Base-by-base conservation (phyloP, 257 asterid species). In the Verbena officinalis region DNA sequence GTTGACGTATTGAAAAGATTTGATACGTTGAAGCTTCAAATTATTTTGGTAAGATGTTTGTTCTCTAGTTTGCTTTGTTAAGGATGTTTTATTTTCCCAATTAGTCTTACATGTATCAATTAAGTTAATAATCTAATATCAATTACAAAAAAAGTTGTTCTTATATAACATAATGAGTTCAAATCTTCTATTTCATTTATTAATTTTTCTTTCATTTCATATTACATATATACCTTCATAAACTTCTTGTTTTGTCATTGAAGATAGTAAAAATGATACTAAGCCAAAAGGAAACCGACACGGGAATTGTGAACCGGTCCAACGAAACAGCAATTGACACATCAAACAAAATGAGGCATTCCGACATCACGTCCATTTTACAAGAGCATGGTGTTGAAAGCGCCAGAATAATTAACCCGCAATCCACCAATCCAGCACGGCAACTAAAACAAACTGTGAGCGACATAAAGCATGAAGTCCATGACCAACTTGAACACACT, bases 391-490 rank as follows among this genome's bases (percentile, higher is more conserved):
- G 89, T 0, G 83, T 75, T 4, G 36, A 69, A n/a, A 77, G 82
- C 8, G 88, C 78, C 19, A 46, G 63, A 5, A 71, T 55, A 1
- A 12, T 79, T 33, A 78, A 78, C 14, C 83, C 84, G 0, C 67
- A 55, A 20, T 20, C 73, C 4, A 52, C 27, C 22, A 78, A 68
- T 59, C 77, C 81, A 0, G 81, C 73, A 3, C 40, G 78, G 0
- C 83, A 83, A 54, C 69, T 83, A 21, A 83, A 83, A 43, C 75
- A 73, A 55, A 80, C 83, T 0, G 81, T 80, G 33, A 80, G 86
- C 68, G 89, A 78, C 76, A 80, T 83, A 52, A 83, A 83, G 71
- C 89, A 80, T 52, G 89, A 78, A 45, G 89, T 80, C 43, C 85
- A 79, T 74, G 12, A 82, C 65, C 89, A 83, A 55, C 39, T 83